Evolutionary conservation across 1,284 basidiomycete species (phyloP).

Genomic region (Cutaneotrichosporon arboriforme): DNA sequence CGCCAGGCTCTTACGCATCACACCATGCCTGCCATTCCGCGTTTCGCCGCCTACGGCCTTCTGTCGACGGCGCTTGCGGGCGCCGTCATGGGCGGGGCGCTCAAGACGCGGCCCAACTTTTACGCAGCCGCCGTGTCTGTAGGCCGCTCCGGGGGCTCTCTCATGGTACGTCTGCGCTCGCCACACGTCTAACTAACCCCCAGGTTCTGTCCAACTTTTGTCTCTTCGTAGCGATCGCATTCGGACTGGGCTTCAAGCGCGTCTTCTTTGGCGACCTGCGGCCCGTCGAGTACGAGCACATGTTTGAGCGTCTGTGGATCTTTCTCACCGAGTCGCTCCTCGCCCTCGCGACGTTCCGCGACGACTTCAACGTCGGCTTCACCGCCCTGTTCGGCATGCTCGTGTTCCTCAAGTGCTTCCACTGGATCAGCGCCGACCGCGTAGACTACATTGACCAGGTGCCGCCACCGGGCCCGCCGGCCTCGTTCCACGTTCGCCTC

Average conservation of each 20-base stretch:
- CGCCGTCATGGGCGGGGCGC: conserved; percentile 68
- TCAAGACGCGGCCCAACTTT: conserved; percentile 82
- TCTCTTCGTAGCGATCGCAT: conserved; percentile 67
- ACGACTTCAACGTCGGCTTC: conserved; percentile 88
- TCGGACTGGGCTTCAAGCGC: conserved; percentile 71
- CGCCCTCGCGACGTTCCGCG: conserved; percentile 90
- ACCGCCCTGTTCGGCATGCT: conserved; percentile 86
- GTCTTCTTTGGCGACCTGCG: conserved; percentile 90
- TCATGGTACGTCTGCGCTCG: conserved; percentile 60
- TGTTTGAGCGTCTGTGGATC: conserved; percentile 95
- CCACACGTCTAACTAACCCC: conserved; percentile 1
- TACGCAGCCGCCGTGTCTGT: conserved; percentile 88
- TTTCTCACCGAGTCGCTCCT: conserved; percentile 93
- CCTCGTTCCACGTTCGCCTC: conserved; percentile 80
- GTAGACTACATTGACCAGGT: conserved; percentile 99
- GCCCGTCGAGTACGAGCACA: conserved; percentile 84
- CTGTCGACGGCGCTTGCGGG: conserved; percentile 66
- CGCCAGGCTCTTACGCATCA: not conserved
- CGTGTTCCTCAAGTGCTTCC: conserved; percentile 93
- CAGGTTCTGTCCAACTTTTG: conserved; percentile 90
- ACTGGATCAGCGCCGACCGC: conserved; percentile 90
- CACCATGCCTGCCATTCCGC: conserved; percentile 14
- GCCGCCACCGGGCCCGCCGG: conserved; percentile 73
- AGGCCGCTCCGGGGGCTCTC: conserved; percentile 82
- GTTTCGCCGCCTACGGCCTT: conserved; percentile 61